phyloP scores from a whole-genome alignment of 129 eudicot genomes.

The Glebionis coronaria region DNA sequence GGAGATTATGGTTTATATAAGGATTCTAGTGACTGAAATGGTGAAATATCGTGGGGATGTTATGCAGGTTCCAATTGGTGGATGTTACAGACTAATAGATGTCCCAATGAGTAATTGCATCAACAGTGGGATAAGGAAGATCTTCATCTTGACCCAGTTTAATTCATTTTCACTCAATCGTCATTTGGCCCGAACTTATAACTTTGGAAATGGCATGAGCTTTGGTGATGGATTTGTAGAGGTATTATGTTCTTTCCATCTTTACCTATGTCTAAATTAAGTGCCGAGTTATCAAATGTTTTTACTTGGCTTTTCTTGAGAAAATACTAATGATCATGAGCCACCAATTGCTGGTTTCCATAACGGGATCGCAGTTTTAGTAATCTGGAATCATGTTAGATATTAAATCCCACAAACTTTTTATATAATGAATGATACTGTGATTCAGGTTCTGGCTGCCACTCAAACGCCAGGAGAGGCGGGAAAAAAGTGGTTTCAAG shows the following conservation, averaged over 20 bases:
- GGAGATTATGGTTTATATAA: not conserved
- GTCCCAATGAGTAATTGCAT: conserved; percentile 98
- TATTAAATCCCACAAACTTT: not conserved
- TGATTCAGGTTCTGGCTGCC: conserved; percentile 74
- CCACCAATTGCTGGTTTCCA: not conserved
- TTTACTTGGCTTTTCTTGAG: not conserved
- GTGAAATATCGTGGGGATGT: not conserved
- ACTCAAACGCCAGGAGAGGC: conserved; percentile 95
- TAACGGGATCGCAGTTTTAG: not conserved
- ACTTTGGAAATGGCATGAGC: conserved; percentile 76
- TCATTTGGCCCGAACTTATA: conserved; percentile 79
- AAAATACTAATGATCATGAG: not conserved
- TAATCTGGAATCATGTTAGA: not conserved
- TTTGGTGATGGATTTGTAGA: conserved; percentile 92
- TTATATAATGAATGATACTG: not conserved
- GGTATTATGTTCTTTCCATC: conserved; percentile 35
- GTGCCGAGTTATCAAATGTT: not conserved
- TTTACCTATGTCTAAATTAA: conserved; percentile 5
- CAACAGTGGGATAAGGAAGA: conserved; percentile 86
- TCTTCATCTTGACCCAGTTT: conserved; percentile 79
- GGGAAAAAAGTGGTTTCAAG: conserved; percentile 91
- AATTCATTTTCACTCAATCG: conserved; percentile 90
- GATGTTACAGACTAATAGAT: conserved; percentile 85
- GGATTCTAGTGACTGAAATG: conserved; percentile 2
- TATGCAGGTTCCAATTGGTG: conserved; percentile 94